Percentiles rank a stretch among this genome's conserved stretches.
Conservation (phyloP, 2,329 filamentous ascomycete genomes). For the Pestalotiopsis sp. region DNA sequence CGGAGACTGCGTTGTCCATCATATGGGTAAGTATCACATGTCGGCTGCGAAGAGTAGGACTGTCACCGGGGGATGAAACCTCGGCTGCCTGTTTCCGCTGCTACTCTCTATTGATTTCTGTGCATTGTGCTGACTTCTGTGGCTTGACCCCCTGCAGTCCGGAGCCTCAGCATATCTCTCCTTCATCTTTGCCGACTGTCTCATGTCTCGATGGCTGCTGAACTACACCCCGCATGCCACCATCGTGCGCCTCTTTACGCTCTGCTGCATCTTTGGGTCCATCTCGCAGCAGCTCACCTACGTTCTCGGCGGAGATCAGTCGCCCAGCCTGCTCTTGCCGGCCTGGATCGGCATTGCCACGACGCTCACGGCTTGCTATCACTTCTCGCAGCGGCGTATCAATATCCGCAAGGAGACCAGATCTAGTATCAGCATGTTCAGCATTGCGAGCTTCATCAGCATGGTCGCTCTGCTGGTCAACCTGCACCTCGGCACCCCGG, state of each 20-base stretch:
- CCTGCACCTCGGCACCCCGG: constrained; percentile 51
- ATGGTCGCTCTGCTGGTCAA: constrained; percentile 72
- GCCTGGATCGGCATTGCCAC: constrained; percentile 80
- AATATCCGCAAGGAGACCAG: constrained; percentile 80
- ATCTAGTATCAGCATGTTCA: constrained; percentile 77
- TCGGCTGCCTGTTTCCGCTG: neutral
- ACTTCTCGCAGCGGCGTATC: constrained; percentile 76
- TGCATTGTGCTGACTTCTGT: constrained; percentile 1
- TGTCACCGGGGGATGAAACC: neutral
- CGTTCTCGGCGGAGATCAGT: constrained; percentile 69
- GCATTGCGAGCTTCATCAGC: constrained; percentile 74
- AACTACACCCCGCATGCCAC: constrained; percentile 83
- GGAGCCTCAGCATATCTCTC: constrained; percentile 76
- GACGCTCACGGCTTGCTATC: constrained; percentile 74
- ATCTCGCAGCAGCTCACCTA: constrained; percentile 73
- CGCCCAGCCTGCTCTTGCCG: constrained; percentile 71
- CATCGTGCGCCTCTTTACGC: constrained; percentile 76
- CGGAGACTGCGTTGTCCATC: constrained; percentile 71
- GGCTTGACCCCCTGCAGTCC: constrained; percentile 53
- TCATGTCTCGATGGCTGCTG: constrained; percentile 85
- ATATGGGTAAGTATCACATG: constrained; percentile 65
- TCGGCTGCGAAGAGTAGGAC: neutral
- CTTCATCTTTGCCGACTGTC: constrained; percentile 82
- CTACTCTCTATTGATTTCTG: neutral
- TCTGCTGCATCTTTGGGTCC: constrained; percentile 75